Evolutionary conservation across 768 basidiomycete genomes (phyloP).

Genomic region (Rhodotorula graminis): DNA sequence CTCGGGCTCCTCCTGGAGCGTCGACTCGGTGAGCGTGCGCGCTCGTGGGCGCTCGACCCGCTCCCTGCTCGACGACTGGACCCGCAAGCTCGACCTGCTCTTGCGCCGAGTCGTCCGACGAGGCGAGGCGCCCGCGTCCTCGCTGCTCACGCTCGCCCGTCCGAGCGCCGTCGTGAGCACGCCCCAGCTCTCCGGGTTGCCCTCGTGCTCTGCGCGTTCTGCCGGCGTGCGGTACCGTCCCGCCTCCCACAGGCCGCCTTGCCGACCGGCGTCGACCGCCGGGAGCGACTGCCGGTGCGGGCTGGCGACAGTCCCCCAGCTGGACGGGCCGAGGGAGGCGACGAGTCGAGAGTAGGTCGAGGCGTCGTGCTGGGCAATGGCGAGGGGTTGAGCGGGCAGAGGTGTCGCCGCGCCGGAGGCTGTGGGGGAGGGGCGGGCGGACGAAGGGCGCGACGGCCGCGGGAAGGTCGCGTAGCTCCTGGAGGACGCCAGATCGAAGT

Average conservation of each 20-base stretch:
- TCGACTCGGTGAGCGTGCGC: background rate
- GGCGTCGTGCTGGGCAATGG: background rate
- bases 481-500: background rate
- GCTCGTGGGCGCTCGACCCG: too few relatives aligned
- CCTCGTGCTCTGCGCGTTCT: slow-evolving; percentile 6
- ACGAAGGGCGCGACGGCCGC: background rate
- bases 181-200: slow-evolving; percentile 14
- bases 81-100: background rate
- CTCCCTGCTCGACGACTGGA: background rate
- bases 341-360: background rate
- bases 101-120: background rate
- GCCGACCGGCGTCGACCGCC: background rate
- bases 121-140: too few relatives aligned
- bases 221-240: background rate
- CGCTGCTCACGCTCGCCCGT: background rate
- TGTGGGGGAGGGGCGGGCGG: background rate
- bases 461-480: slow-evolving; percentile 22
- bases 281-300: background rate
- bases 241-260: background rate
- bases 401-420: background rate
- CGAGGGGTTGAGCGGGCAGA: too few relatives aligned
- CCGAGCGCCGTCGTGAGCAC: slow-evolving; percentile 1
- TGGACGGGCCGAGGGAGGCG: background rate
- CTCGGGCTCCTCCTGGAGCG: slow-evolving; percentile 24
- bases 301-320: background rate